Conservation (phyloP, 306 rosid species). For the Lotus japonicus region DNA sequence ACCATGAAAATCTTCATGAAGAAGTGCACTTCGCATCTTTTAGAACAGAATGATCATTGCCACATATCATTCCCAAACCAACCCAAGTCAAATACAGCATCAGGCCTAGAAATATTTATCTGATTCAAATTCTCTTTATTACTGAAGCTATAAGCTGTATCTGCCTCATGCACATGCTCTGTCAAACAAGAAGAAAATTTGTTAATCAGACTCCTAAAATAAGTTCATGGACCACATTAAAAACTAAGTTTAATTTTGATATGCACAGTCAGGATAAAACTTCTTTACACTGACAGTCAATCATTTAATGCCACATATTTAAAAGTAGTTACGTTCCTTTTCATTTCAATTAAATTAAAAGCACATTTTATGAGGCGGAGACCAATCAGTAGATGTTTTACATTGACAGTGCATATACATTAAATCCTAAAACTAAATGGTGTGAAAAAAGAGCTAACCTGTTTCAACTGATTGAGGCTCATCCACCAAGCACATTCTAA, state of each 20-base stretch:
- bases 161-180: conserved; percentile 41
- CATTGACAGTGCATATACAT: too few relatives aligned
- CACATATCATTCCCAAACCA: conserved; percentile 34
- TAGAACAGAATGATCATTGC: conserved; percentile 21
- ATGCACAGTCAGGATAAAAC: too few relatives aligned
- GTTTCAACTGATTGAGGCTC: conserved; percentile 32
- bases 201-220: not conserved
- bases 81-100: conserved; percentile 42
- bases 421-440: not conserved
- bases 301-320: too few relatives aligned
- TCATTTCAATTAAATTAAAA: too few relatives aligned
- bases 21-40: conserved; percentile 30
- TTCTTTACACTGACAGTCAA: too few relatives aligned
- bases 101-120: conserved; percentile 35
- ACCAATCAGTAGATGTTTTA: too few relatives aligned
- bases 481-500: conserved; percentile 48
- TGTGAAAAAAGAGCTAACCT: conserved; percentile 1
- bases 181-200: not conserved
- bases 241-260: not conserved
- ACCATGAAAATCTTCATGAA: conserved; percentile 25
- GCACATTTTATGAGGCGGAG: too few relatives aligned
- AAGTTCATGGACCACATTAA: not conserved
- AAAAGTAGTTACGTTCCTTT: too few relatives aligned
- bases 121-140: not conserved
- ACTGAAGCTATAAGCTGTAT: not conserved